phyloP scores from a whole-genome alignment of 345 rosid species.

The Lepidium africanum region DNA sequence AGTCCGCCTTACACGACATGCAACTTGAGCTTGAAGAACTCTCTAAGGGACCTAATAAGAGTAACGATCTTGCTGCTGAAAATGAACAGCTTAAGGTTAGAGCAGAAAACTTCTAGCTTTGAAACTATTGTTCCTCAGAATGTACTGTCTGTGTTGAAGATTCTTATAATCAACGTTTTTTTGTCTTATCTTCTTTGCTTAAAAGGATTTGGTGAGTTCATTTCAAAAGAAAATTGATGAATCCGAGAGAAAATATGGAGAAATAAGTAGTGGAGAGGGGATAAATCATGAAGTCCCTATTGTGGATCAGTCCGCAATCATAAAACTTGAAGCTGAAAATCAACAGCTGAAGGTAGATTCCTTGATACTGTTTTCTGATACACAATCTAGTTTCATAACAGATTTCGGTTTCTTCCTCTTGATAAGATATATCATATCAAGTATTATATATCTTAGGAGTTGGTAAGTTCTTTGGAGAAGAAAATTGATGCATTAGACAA shows the following conservation, averaged over 20 bases:
- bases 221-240: slow-evolving; percentile 68
- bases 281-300: slow-evolving; percentile 50
- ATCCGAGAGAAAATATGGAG: slow-evolving; percentile 68
- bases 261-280: slow-evolving; percentile 42
- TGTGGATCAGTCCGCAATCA: slow-evolving; percentile 46
- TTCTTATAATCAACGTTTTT: background rate
- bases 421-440: slow-evolving; percentile 9
- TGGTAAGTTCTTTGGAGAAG: slow-evolving; percentile 66
- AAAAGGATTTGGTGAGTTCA: slow-evolving; percentile 52
- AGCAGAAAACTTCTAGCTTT: slow-evolving; percentile 5
- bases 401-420: background rate
- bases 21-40: slow-evolving; percentile 56
- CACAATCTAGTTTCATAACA: background rate
- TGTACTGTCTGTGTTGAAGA: background rate
- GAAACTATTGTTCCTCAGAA: background rate
- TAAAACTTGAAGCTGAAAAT: slow-evolving; percentile 70
- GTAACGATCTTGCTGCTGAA: slow-evolving; percentile 59
- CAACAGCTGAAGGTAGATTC: slow-evolving; percentile 67
- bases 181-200: background rate
- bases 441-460: slow-evolving; percentile 35
- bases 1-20: slow-evolving; percentile 37
- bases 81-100: slow-evolving; percentile 81
- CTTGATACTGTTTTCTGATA: slow-evolving; percentile 3
- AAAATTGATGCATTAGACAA: slow-evolving; percentile 77
- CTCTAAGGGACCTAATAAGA: slow-evolving; percentile 49